Evolutionary conservation across 1,284 basidiomycete genomes (phyloP).

Genomic region (Ganoderma lucidum): DNA sequence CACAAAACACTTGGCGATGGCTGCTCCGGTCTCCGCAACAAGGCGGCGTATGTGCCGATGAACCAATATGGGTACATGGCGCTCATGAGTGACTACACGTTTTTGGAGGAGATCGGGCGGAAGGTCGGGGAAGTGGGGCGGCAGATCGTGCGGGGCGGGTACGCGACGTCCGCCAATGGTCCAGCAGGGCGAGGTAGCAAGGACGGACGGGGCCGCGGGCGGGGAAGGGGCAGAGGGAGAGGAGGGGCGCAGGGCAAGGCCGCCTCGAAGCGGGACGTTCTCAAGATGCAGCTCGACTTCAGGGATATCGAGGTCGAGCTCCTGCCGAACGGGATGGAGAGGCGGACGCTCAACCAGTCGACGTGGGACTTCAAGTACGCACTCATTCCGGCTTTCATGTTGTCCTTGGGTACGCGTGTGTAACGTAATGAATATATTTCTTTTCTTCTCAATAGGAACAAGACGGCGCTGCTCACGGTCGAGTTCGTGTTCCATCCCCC

Average conservation of each 20-base stretch:
- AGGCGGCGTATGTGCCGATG: slow-evolving; percentile 78
- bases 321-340: slow-evolving; percentile 85
- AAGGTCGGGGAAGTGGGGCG: slow-evolving; percentile 75
- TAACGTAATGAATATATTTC: slow-evolving; percentile 11
- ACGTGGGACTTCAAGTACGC: slow-evolving; percentile 82
- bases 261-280: slow-evolving; percentile 64
- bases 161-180: slow-evolving; percentile 29
- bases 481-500: slow-evolving; percentile 72
- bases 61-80: slow-evolving; percentile 82
- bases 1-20: slow-evolving; percentile 69
- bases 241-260: slow-evolving; percentile 42
- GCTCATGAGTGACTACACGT: slow-evolving; percentile 88
- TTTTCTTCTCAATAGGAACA: slow-evolving; percentile 53
- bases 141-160: slow-evolving; percentile 70
- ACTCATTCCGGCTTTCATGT: neutral
- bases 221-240: slow-evolving; percentile 38
- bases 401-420: neutral
- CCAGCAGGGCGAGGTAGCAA: slow-evolving; percentile 29
- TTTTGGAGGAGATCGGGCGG: slow-evolving; percentile 82
- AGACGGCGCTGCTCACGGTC: slow-evolving; percentile 74
- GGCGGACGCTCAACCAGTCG: slow-evolving; percentile 78
- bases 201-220: slow-evolving; percentile 32
- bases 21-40: slow-evolving; percentile 81
- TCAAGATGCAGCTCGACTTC: slow-evolving; percentile 72
- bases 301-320: slow-evolving; percentile 78